Evolutionary conservation across 176 grass and related monocot genomes (phyloP).

Genomic region (Zizania latifolia): DNA sequence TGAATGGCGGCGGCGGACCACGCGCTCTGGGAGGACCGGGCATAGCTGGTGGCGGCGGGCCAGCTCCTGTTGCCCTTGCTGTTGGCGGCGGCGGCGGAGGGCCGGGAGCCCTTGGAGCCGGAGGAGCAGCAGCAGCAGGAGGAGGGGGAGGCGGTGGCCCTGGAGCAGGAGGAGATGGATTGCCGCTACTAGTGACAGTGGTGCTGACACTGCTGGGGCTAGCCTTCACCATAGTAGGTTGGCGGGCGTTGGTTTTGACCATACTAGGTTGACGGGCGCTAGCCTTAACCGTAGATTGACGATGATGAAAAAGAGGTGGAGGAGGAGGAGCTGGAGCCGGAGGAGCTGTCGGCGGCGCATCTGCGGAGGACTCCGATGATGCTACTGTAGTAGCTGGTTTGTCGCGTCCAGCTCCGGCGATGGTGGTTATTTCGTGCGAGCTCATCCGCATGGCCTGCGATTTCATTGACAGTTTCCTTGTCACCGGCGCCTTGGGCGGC

Average conservation of each 20-base stretch:
- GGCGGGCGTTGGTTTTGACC: no score
- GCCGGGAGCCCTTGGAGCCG: slow-evolving; percentile 26
- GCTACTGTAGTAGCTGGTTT: background rate
- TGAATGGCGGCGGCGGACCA: slow-evolving; percentile 16
- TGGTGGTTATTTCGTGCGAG: slow-evolving; percentile 27
- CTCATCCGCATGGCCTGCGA: slow-evolving; percentile 18
- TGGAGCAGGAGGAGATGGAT: background rate
- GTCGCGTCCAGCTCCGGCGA: background rate
- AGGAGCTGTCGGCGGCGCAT: background rate
- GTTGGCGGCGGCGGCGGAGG: slow-evolving; percentile 44
- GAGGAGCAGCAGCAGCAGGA: background rate
- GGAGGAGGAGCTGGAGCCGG: slow-evolving; percentile 7
- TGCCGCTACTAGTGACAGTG: background rate
- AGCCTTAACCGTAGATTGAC: no score
- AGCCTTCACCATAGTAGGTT: no score
- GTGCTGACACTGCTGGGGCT: no score
- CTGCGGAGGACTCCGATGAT: background rate
- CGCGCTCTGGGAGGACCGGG: slow-evolving; percentile 34
- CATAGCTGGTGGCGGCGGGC: slow-evolving; percentile 47
- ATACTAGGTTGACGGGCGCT: no score
- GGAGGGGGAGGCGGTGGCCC: slow-evolving; percentile 22
- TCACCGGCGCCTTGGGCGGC: background rate
- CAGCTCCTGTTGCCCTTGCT: slow-evolving; percentile 6
- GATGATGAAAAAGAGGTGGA: background rate
- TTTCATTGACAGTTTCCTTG: slow-evolving; percentile 23